phyloP scores from a whole-genome alignment of 1,139 yeast genomes.

The Taphrina flavorubra region DNA sequence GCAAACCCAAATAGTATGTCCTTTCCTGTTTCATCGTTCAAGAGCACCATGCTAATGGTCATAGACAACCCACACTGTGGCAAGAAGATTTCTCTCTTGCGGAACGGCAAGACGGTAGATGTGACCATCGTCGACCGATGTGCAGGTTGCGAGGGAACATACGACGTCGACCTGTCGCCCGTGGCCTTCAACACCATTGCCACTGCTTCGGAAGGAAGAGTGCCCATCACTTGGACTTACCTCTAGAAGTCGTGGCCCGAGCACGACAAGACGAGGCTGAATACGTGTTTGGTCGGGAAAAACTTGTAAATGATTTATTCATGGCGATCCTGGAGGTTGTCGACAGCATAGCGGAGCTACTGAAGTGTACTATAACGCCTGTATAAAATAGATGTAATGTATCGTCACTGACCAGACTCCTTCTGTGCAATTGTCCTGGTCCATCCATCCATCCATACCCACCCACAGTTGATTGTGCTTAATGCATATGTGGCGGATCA shows the following conservation, averaged over 20 bases:
- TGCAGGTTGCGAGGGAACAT: conserved; percentile 56
- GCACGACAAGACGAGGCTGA: too few species aligned
- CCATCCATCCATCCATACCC: too few species aligned
- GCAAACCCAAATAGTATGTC: conserved; percentile 52
- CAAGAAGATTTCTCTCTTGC: conserved; percentile 55
- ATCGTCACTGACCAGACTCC: not conserved
- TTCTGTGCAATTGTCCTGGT: too few species aligned
- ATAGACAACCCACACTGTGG: conserved; percentile 58
- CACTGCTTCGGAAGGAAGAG: conserved; percentile 57
- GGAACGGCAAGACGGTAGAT: conserved; percentile 57
- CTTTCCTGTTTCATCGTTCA: too few species aligned
- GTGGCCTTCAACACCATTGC: conserved; percentile 60
- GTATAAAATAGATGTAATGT: not conserved
- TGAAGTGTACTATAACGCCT: not conserved
- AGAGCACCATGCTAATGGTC: too few species aligned
- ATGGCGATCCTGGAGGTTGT: conserved; percentile 4
- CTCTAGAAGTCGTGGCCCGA: conserved; percentile 41
- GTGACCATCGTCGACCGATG: conserved; percentile 64
- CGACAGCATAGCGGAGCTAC: not conserved
- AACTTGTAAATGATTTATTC: not conserved
- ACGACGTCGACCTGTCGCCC: conserved; percentile 62
- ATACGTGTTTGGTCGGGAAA: too few species aligned
- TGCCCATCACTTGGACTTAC: conserved; percentile 59
- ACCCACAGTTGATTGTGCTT: not conserved
- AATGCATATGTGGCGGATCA: conserved; percentile 7